Percentiles rank a stretch among this genome's conserved stretches.
phyloP scores from a whole-genome alignment of 768 basidiomycete genomes.

The Pleurotus sapidus region DNA sequence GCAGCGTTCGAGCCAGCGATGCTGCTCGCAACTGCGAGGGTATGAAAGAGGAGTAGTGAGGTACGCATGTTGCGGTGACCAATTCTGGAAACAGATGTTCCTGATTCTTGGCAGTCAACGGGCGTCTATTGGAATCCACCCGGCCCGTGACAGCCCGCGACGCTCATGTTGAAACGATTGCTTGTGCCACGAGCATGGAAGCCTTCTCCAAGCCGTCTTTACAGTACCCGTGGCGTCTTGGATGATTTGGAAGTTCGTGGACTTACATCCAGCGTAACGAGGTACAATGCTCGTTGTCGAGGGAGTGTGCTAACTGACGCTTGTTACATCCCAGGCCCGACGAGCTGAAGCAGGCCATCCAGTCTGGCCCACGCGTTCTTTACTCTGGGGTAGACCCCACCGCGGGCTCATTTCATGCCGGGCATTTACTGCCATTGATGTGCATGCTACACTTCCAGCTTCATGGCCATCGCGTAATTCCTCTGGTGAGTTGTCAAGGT shows the following conservation, averaged over 20 bases:
- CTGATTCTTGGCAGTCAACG: too few relatives aligned
- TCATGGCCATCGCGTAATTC: slow-evolving; percentile 79
- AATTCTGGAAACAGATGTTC: too few relatives aligned
- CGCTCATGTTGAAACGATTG: not conserved
- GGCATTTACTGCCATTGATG: slow-evolving; percentile 88
- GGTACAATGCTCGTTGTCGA: slow-evolving; percentile 18
- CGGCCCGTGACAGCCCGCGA: too few relatives aligned
- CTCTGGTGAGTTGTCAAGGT: slow-evolving; percentile 62
- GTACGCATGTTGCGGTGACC: too few relatives aligned
- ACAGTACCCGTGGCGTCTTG: slow-evolving; percentile 20
- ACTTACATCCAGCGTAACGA: slow-evolving; percentile 46
- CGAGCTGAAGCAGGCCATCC: not conserved
- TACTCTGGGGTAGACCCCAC: slow-evolving; percentile 96
- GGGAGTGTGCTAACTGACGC: too few relatives aligned
- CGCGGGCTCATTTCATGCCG: slow-evolving; percentile 85
- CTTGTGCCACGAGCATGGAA: slow-evolving; percentile 2
- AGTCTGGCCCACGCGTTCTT: slow-evolving; percentile 50
- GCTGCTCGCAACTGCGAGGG: too few relatives aligned
- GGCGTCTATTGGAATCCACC: too few relatives aligned
- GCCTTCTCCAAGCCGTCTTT: not conserved
- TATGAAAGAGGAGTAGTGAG: too few relatives aligned
- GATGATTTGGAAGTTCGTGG: slow-evolving; percentile 44
- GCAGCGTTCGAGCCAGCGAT: too few relatives aligned
- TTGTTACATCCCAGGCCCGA: not conserved
- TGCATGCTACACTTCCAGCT: slow-evolving; percentile 85